Evolutionary conservation across 176 grass and related monocot species (phyloP).

Genomic region (Aechmea fasciata): DNA sequence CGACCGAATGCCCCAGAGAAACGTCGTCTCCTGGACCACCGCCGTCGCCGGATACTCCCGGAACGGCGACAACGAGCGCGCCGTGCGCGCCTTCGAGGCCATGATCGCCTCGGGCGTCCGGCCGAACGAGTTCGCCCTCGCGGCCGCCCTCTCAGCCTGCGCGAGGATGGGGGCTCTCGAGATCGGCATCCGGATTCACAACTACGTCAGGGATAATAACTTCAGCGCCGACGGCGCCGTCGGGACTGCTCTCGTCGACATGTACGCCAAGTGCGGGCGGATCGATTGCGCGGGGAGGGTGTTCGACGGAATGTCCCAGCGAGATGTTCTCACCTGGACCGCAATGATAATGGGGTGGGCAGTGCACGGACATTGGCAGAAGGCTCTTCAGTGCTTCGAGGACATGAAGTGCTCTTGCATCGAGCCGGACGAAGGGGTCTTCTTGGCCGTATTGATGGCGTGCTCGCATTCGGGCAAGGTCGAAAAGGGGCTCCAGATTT

Average conservation of each 20-base stretch:
- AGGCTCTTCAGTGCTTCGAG: constrained; percentile 25
- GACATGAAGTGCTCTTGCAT: constrained; percentile 27
- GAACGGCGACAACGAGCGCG: constrained; percentile 2
- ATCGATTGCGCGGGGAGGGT: constrained; percentile 17
- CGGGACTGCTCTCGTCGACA: constrained; percentile 27
- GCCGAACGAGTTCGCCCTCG: constrained; percentile 13
- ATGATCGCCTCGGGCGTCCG: constrained; percentile 1
- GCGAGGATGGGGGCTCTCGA: constrained; percentile 19
- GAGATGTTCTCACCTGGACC: constrained; percentile 33
- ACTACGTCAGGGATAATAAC: constrained; percentile 10
- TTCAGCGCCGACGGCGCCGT: not conserved
- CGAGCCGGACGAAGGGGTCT: constrained; percentile 21
- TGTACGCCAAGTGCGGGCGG: constrained; percentile 34
- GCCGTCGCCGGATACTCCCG: constrained; percentile 7
- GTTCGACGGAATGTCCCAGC: constrained; percentile 24
- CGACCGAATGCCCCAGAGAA: constrained; percentile 4
- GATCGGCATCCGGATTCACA: constrained; percentile 12
- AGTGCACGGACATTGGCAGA: constrained; percentile 23
- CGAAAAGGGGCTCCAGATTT: constrained; percentile 15
- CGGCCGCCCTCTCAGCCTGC: constrained; percentile 8
- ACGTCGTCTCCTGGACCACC: constrained; percentile 21
- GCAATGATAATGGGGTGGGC: constrained; percentile 31
- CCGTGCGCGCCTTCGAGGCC: constrained; percentile 2
- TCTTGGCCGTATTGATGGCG: constrained; percentile 28
- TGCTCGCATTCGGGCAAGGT: constrained; percentile 24